phyloP scores from a whole-genome alignment of 441 rosid species.

The Populus hybrid region DNA sequence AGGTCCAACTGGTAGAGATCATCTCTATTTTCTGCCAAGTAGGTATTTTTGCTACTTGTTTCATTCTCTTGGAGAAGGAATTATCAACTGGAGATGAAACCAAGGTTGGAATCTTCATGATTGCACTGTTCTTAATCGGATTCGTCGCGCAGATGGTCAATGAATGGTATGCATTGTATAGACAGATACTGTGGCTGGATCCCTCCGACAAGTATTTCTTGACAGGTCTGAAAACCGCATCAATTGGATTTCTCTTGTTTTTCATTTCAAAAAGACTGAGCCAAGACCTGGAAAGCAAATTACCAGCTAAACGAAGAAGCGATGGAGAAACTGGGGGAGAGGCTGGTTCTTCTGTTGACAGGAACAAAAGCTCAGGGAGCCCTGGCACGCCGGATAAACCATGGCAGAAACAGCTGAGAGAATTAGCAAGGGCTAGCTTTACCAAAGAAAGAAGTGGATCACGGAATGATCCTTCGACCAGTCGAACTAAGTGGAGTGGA shows the following conservation, averaged over 20 bases:
- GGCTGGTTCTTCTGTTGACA: conserved; percentile 37
- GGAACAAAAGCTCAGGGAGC: conserved; percentile 48
- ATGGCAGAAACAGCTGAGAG: conserved; percentile 73
- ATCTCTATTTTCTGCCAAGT: conserved; percentile 60
- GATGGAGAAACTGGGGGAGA: conserved; percentile 37
- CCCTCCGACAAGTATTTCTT: conserved; percentile 44
- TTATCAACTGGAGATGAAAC: conserved; percentile 37
- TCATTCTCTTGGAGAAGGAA: conserved; percentile 43
- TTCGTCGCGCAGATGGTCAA: conserved; percentile 52
- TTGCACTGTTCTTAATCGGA: conserved; percentile 60
- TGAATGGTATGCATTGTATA: conserved; percentile 75
- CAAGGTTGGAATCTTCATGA: conserved; percentile 63
- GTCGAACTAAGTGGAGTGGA: conserved; percentile 65
- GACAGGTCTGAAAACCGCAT: conserved; percentile 58
- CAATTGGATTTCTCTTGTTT: conserved; percentile 56
- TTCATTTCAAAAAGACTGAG: conserved; percentile 46
- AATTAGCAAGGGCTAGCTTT: conserved; percentile 80
- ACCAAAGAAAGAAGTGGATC: conserved; percentile 46
- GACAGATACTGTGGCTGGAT: conserved; percentile 62
- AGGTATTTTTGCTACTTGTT: conserved; percentile 52
- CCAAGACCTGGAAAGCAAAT: conserved; percentile 40
- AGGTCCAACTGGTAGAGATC: conserved; percentile 82
- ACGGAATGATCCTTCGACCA: conserved; percentile 70
- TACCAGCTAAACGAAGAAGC: conserved; percentile 33
- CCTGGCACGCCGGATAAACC: conserved; percentile 61